Evolutionary conservation across 2,329 filamentous ascomycete species (phyloP), one percentile per base, ranked within the genome.

Genomic region (Calonectria multiphialidica): DNA sequence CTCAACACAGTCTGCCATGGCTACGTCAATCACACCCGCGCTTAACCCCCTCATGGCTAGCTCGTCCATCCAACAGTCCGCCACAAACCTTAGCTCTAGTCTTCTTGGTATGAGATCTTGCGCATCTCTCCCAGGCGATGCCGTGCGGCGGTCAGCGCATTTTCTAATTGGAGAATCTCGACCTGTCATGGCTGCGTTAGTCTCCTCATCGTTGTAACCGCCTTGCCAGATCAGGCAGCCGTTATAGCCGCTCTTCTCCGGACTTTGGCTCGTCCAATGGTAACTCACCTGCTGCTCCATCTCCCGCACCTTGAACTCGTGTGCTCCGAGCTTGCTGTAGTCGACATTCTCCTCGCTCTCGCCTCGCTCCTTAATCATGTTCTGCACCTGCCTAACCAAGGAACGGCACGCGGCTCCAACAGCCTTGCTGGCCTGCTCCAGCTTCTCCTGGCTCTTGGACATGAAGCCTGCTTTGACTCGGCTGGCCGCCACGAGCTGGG

Each of bases 401-500:
- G 93, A 88, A 66, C 96, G 90, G 85, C 97, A 99, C 37, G 97
- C 97, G 13, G 91, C 90, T 12, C 96, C 97, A 16, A 99, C 97
- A 2, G 96, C 94, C 87, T 98, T 98, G 86, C 93, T 96, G 44
- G 97, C 97, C 75, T 92, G 91, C 86, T 99, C 97, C 64, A 99
- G 89, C 55, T 90, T 91, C 82, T 99, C 97, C 85, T 99, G 97
- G 74, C 93, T 97, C 90, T 97, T 97, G 86, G 94, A 97, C 94
- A 98, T 98, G 88, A 98, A 98, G 77, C 93, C 95, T 10, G 97
- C 97, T 91, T 98, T 98, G 84, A 99, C 97, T 80, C 97, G 92
- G 80, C 93, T 96, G 47, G 97, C 97, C 7, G 97, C 97, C 44
- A 99, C 97, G 49, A 99, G 92, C 87, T 99, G 97, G 13, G 97